phyloP scores from a whole-genome alignment of 805 yeast species.

The Sungouiozyma intestinalis region DNA sequence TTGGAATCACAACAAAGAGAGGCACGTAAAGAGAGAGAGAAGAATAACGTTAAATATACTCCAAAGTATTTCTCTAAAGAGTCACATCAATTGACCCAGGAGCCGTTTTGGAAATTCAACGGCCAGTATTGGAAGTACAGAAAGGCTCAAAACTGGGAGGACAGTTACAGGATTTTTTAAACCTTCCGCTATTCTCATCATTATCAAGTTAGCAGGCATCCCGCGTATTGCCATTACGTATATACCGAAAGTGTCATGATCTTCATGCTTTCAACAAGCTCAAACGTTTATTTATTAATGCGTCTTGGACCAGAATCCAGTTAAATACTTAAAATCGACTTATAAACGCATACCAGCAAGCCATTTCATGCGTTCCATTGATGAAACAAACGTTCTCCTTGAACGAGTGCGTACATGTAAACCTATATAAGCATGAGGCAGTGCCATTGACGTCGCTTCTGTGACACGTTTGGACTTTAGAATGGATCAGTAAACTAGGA shows the following conservation, averaged over 20 bases:
- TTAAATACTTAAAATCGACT: neutral
- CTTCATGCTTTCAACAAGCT: neutral
- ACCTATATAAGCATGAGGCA: no score
- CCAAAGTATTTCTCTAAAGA: constrained; percentile 68
- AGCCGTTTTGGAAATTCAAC: constrained; percentile 57
- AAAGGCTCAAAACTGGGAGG: constrained; percentile 39
- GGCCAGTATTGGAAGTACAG: constrained; percentile 72
- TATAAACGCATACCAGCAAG: neutral
- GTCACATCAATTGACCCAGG: constrained; percentile 70
- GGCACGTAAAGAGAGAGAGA: constrained; percentile 58
- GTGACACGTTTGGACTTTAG: no score
- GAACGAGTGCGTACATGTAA: no score
- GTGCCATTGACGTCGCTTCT: no score
- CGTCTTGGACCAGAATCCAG: neutral
- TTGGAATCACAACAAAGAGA: constrained; percentile 90
- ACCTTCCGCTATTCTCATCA: neutral
- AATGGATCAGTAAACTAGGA: neutral
- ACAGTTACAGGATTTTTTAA: constrained; percentile 49
- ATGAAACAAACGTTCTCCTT: no score
- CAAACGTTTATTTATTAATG: neutral
- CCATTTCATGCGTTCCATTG: no score
- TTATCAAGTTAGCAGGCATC: neutral
- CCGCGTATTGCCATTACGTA: no score
- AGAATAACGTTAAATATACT: constrained; percentile 36
- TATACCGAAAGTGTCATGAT: neutral